These are phyloP conservation scores for Tylopilus subfusipes DNA, from an alignment of 768 basidiomycete genomes.

Conservation along the genomic window DNA sequence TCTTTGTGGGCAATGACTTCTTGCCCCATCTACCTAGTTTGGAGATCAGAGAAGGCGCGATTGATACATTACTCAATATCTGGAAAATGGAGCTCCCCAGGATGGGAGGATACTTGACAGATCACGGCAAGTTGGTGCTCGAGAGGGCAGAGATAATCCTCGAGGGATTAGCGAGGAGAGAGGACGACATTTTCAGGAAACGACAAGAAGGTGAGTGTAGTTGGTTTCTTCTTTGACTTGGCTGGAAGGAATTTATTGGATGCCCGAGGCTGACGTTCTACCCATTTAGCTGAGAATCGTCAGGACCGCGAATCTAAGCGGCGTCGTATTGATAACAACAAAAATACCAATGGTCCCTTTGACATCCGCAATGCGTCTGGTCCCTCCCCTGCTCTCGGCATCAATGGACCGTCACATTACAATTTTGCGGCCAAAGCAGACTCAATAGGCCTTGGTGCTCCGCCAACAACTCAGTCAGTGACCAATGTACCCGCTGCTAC, in stretches of 20 bases:
- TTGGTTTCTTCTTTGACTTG: slow-evolving; percentile 8
- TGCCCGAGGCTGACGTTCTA: slow-evolving; percentile 12
- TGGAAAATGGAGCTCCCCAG: slow-evolving; percentile 91
- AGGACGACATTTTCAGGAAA: slow-evolving; percentile 93
- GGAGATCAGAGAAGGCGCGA: slow-evolving; percentile 99
- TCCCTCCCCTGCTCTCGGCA: slow-evolving; percentile 30
- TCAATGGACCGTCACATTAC: slow-evolving; percentile 39
- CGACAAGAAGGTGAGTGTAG: slow-evolving; percentile 81
- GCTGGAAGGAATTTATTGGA: slow-evolving; percentile 3
- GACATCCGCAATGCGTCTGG: slow-evolving; percentile 30
- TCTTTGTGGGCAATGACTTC: slow-evolving; percentile 99
- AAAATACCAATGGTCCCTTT: slow-evolving; percentile 43
- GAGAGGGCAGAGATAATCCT: slow-evolving; percentile 89
- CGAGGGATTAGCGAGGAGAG: slow-evolving; percentile 88
- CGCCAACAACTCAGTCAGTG: slow-evolving; percentile 54
- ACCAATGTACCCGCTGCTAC: slow-evolving; percentile 57
- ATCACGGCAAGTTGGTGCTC: slow-evolving; percentile 86
- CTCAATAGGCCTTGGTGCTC: slow-evolving; percentile 71
- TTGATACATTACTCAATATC: slow-evolving; percentile 93
- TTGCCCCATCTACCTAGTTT: slow-evolving; percentile 95
- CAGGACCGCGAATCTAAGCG: slow-evolving; percentile 91
- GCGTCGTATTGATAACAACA: slow-evolving; percentile 57
- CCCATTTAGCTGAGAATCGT: slow-evolving; percentile 76
- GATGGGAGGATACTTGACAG: slow-evolving; percentile 97
- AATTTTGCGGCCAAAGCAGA: slow-evolving; percentile 75